Conservation (phyloP, 1,284 basidiomycete genomes). For the Rugiboletus extremiorientalis region DNA sequence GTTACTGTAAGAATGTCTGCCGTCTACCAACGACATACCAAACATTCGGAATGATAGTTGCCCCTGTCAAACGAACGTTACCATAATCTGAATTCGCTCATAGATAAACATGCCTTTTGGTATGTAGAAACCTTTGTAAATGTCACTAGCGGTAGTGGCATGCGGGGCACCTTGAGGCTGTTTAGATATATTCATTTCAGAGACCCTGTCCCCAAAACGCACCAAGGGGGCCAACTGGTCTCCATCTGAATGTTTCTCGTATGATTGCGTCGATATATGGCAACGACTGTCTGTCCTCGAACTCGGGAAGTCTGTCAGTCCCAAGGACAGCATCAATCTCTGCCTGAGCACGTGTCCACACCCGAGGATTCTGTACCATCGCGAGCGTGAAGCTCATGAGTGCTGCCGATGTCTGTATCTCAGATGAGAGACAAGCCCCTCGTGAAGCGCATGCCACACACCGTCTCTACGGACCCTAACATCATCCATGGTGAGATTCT, state of each 20-base stretch:
- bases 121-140: slow-evolving; percentile 29
- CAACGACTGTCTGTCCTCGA: slow-evolving; percentile 38
- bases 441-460: slow-evolving; percentile 1
- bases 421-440: neutral
- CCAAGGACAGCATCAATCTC: slow-evolving; percentile 43
- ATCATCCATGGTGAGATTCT: no score
- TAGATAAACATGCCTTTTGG: slow-evolving; percentile 24
- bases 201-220: neutral
- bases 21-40: slow-evolving; percentile 17
- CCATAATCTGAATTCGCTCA: neutral
- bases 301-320: slow-evolving; percentile 38
- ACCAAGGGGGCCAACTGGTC: slow-evolving; percentile 28
- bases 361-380: slow-evolving; percentile 36
- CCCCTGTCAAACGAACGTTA: slow-evolving; percentile 3
- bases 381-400: slow-evolving; percentile 33
- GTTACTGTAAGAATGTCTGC: neutral
- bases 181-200: neutral
- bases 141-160: slow-evolving; percentile 11
- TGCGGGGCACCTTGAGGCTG: slow-evolving; percentile 18
- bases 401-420: slow-evolving; percentile 10
- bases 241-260: slow-evolving; percentile 38
- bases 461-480: slow-evolving; percentile 23
- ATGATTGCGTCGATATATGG: slow-evolving; percentile 41
- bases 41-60: slow-evolving; percentile 22
- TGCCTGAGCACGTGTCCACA: slow-evolving; percentile 35